A percentile compares a stretch with the other conserved stretches of the same genome.
These are phyloP conservation scores for Claviceps paspali DNA, from an alignment of 2,329 filamentous ascomycete species.

Conservation along the genomic window DNA sequence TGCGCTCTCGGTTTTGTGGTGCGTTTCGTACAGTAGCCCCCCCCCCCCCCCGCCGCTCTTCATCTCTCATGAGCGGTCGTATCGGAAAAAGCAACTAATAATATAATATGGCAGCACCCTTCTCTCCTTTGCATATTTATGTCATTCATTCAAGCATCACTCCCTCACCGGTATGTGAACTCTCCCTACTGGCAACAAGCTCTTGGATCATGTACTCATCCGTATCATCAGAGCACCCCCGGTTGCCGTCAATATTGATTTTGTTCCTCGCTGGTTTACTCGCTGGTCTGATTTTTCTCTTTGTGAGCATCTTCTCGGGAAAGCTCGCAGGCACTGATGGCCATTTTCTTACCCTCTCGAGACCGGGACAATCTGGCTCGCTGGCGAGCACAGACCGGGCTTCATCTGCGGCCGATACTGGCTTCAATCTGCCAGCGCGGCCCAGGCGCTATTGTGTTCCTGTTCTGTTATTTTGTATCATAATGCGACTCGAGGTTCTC, in stretches of 20 bases:
- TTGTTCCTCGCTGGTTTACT: slow-evolving; percentile 29
- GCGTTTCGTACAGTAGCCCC: not conserved
- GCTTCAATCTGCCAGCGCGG: slow-evolving; percentile 24
- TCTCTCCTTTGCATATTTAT: slow-evolving; percentile 32
- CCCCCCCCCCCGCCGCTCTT: no score
- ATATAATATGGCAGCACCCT: slow-evolving; percentile 22
- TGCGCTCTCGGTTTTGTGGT: slow-evolving; percentile 7
- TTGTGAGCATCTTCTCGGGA: slow-evolving; percentile 25
- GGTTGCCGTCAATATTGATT: slow-evolving; percentile 31
- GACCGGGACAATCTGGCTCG: slow-evolving; percentile 8
- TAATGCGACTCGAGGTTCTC: slow-evolving; percentile 32
- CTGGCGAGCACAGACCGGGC: slow-evolving; percentile 9
- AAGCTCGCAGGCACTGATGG: slow-evolving; percentile 33
- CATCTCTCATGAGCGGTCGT: no score
- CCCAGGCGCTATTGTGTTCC: slow-evolving; percentile 32
- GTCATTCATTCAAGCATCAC: slow-evolving; percentile 29
- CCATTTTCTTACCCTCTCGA: slow-evolving; percentile 22
- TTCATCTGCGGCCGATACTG: slow-evolving; percentile 19
- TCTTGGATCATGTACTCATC: slow-evolving; percentile 1
- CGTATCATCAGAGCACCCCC: slow-evolving; percentile 28
- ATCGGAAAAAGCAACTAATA: not conserved
- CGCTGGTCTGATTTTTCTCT: slow-evolving; percentile 26
- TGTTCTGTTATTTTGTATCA: slow-evolving; percentile 26
- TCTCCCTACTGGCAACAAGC: not conserved
- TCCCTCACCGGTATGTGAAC: slow-evolving; percentile 28